Base-by-base conservation (phyloP, 2,329 filamentous ascomycete genomes). In the Xylariaceae sp. region DNA sequence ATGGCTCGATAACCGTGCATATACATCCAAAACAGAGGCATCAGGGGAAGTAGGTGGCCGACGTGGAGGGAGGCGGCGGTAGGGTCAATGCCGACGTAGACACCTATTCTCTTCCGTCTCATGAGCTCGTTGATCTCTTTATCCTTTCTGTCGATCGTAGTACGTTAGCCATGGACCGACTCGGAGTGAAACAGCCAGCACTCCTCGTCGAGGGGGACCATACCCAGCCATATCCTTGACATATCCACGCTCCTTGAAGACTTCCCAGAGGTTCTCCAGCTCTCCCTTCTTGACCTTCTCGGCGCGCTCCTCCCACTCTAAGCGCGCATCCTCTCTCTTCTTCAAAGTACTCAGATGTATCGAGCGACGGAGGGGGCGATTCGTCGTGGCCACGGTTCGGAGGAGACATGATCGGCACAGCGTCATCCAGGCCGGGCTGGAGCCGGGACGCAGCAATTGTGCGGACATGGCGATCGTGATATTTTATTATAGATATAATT, bases 11-110 rank as follows among this genome's bases (percentile, higher is more conserved):
- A 87, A 23, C 90, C 90, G 70, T 92, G 80, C 64, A 92, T 78
- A 75, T 90, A 91, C 78, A 92, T 82, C 88, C 89, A 93, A 75
- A 91, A 92, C 23, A 93, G 77, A 13, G 88, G 84, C 90, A 94
- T 94, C 57, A 93, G 78, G 18, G 90, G 88, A 11, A 94, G 78
- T 4, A 95, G 78, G 70, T 95, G 89, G 59, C 90, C 90, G 51
- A 94, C 78, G 68, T 95, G 90, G 60, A 94, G 77, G 1, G 90
- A 94, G 58, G 84, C 78, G 11, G 89, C 89, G 0, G 90, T 94
- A 4, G 90, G 89, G 70, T 95, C 90, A 68, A 94, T 84, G 66
- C 90, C 90, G 56, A 90, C 88, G 69, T 95, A 95, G 60, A 83
- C 86, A 62, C 87, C 88, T 66, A 91, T 83, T 62, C 87, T 80